Conservation (phyloP, 495 filamentous ascomycete species). For the Lindgomyces ingoldianus region DNA sequence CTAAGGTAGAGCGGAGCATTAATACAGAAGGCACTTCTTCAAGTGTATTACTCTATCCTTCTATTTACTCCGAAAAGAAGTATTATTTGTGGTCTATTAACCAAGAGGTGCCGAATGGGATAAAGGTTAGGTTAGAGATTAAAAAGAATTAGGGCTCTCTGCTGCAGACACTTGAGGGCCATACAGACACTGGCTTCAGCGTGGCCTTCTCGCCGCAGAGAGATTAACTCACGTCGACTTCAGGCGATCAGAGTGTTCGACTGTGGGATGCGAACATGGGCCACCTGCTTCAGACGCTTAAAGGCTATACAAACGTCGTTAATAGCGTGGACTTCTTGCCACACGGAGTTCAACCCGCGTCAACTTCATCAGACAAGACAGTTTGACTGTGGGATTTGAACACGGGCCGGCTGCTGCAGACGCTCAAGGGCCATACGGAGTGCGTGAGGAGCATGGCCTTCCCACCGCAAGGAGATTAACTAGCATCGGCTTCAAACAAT, state of each 20-base stretch:
- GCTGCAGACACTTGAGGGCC: slow-evolving; percentile 4
- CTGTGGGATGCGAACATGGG: not conserved
- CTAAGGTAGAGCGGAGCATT: slow-evolving; percentile 34
- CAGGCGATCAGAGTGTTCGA: not conserved
- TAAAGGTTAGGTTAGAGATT: slow-evolving; percentile 1
- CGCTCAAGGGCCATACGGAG: not conserved
- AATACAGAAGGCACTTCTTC: slow-evolving; percentile 40
- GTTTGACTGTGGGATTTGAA: not conserved
- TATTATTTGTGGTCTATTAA: not conserved
- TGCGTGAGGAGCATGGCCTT: not conserved
- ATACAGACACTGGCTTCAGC: not conserved
- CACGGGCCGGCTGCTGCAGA: not conserved
- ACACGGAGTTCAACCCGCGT: slow-evolving; percentile 9
- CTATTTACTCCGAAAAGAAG: not conserved
- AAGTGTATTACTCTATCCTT: slow-evolving; percentile 32
- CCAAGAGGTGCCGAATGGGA: slow-evolving; percentile 11
- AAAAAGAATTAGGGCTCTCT: slow-evolving; percentile 16
- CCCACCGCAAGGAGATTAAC: not conserved
- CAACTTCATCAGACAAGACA: not conserved
- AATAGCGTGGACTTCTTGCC: slow-evolving; percentile 8
- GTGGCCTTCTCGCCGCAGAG: slow-evolving; percentile 12
- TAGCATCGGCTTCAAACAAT: not conserved
- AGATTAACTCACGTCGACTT: slow-evolving; percentile 2
- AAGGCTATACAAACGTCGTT: slow-evolving; percentile 6
- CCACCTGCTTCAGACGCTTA: not conserved